These are phyloP conservation scores for Schizosaccharomyces cryophilus DNA, from an alignment of 805 yeast genomes.

Conservation along the genomic window DNA sequence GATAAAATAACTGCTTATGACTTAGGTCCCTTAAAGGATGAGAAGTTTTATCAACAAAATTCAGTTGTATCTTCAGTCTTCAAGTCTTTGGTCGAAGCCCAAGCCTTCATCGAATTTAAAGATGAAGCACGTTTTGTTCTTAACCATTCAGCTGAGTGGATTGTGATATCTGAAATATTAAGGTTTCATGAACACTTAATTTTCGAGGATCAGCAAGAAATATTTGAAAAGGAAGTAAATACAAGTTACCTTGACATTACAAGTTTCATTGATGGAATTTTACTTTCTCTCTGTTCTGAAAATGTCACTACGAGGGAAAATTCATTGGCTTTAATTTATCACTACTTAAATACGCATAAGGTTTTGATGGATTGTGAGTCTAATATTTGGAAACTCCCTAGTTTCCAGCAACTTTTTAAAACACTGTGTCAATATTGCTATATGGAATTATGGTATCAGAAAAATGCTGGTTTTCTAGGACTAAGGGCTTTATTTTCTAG, in stretches of 20 bases:
- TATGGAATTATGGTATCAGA: slow-evolving; percentile 64
- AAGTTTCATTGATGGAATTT: not conserved
- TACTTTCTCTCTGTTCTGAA: not conserved
- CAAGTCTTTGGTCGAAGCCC: not conserved
- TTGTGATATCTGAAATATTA: not conserved
- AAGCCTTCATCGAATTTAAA: not conserved
- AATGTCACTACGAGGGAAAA: not conserved
- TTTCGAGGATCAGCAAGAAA: not conserved
- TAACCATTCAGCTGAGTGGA: not conserved
- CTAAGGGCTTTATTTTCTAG: slow-evolving; percentile 48
- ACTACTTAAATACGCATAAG: not conserved
- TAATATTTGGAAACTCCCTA: not conserved
- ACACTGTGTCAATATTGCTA: slow-evolving; percentile 63
- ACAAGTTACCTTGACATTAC: not conserved
- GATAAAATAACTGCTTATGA: not conserved
- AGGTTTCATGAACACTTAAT: not conserved
- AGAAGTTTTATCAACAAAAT: not conserved
- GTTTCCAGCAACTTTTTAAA: not conserved
- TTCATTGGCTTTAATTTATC: not conserved
- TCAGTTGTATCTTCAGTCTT: not conserved
- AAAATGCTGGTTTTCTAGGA: slow-evolving; percentile 76
- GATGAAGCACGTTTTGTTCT: not conserved
- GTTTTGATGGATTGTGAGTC: not conserved
- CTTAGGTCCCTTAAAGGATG: not conserved
- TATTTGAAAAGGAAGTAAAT: not conserved